These are phyloP conservation scores for Umbelopsis vinacea DNA, from an alignment of 192 early-diverging fungal genomes.

Conservation along the genomic window DNA sequence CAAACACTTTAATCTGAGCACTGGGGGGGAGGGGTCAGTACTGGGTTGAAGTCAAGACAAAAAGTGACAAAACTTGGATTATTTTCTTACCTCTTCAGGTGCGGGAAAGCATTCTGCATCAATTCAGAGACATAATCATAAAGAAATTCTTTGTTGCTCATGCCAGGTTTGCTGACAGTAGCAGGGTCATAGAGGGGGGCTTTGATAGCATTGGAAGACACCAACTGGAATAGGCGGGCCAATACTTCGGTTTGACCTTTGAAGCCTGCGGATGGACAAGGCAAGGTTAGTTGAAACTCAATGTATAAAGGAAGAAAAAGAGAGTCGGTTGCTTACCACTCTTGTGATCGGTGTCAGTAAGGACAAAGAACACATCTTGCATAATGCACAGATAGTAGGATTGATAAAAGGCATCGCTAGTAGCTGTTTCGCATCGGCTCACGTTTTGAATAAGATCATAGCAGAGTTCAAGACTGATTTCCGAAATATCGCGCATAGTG, in stretches of 20 bases:
- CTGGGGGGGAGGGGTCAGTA: conserved; percentile 36
- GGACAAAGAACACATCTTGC: conserved; percentile 96
- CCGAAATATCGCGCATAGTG: conserved; percentile 96
- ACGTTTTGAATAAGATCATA: conserved; percentile 91
- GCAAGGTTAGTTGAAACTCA: not conserved
- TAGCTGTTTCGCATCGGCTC: conserved; percentile 65
- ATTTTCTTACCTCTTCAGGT: conserved; percentile 73
- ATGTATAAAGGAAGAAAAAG: too few species aligned
- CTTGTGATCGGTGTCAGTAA: conserved; percentile 97
- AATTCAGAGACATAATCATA: conserved; percentile 83
- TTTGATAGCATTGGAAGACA: conserved; percentile 80
- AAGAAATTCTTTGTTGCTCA: conserved; percentile 83
- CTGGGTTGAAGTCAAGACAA: too few species aligned
- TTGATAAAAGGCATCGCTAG: conserved; percentile 90
- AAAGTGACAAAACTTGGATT: not conserved
- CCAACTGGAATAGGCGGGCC: conserved; percentile 86
- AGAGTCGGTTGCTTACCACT: conserved; percentile 61
- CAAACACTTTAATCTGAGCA: conserved; percentile 81
- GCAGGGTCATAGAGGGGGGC: conserved; percentile 87
- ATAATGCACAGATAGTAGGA: conserved; percentile 89
- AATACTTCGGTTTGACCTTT: conserved; percentile 90
- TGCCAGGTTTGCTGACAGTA: conserved; percentile 69
- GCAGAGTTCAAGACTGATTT: conserved; percentile 85
- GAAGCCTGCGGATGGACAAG: conserved; percentile 66
- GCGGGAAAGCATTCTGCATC: conserved; percentile 88